Percentiles rank a stretch among this genome's conserved stretches.
phyloP scores from a whole-genome alignment of 176 grass and related monocot species.

The Chloris gayana region DNA sequence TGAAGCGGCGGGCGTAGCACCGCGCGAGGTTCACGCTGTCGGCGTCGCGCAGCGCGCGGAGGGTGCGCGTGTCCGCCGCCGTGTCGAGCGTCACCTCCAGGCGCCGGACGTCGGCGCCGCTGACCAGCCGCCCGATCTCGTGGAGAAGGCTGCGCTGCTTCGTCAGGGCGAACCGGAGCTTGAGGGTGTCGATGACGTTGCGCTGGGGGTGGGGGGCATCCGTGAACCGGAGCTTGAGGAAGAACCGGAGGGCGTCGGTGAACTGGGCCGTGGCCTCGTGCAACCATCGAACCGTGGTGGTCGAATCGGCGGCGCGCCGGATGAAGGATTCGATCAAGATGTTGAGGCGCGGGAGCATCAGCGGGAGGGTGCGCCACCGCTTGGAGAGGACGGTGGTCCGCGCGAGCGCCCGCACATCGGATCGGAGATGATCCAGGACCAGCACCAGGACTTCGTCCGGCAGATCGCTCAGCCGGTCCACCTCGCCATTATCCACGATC shows the following conservation, averaged over 20 bases:
- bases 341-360: neutral
- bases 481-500: too few relatives aligned
- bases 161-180: neutral
- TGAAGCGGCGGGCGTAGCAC: neutral
- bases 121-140: neutral
- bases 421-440: neutral
- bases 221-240: neutral
- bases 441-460: neutral
- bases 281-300: neutral
- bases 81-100: neutral
- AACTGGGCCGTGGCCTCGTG: neutral
- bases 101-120: neutral
- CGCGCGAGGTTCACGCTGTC: neutral
- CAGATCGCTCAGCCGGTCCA: neutral
- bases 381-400: neutral
- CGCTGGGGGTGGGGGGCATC: neutral
- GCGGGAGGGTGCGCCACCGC: neutral
- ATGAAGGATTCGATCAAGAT: neutral
- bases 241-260: neutral
- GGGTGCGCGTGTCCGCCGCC: neutral
- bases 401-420: neutral
- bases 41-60: neutral
- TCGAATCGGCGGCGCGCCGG: neutral
- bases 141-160: neutral
- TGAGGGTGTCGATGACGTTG: neutral